Evolutionary conservation across 2,329 filamentous ascomycete species (phyloP).

Genomic region (Botrytis aclada): DNA sequence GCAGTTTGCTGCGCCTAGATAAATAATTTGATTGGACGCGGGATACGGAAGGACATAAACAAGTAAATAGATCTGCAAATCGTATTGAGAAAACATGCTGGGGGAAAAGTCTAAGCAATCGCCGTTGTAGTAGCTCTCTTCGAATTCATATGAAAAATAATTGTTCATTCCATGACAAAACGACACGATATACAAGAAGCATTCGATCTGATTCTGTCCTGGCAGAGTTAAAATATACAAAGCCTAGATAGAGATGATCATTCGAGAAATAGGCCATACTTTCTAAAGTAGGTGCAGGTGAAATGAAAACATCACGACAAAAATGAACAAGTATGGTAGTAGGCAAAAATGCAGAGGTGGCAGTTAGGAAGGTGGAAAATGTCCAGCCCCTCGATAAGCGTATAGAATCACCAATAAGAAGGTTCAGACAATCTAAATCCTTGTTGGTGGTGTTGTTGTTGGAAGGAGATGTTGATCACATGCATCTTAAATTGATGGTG

Average conservation of each 20-base stretch:
- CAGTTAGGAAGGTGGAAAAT: slow-evolving; percentile 4
- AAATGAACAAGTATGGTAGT: no score
- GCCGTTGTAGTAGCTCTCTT: not conserved
- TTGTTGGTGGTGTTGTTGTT: not conserved
- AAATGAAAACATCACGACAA: not conserved
- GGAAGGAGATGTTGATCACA: not conserved
- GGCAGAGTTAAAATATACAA: not conserved
- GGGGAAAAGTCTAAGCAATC: not conserved
- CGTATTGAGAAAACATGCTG: not conserved
- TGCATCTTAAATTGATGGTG: not conserved
- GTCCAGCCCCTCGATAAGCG: not conserved
- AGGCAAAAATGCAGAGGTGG: not conserved
- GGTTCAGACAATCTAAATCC: not conserved
- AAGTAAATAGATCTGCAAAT: not conserved
- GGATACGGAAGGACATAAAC: not conserved
- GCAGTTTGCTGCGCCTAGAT: not conserved
- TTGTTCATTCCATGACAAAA: not conserved
- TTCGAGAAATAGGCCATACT: not conserved
- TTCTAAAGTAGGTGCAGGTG: not conserved
- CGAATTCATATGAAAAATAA: not conserved
- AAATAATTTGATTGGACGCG: not conserved
- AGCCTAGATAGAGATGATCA: not conserved
- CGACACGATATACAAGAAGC: not conserved
- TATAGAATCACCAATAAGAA: not conserved
- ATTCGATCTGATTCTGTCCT: not conserved